These are phyloP conservation scores for Penicillium concentricum DNA, from an alignment of 2,329 filamentous ascomycete genomes.

Conservation along the genomic window DNA sequence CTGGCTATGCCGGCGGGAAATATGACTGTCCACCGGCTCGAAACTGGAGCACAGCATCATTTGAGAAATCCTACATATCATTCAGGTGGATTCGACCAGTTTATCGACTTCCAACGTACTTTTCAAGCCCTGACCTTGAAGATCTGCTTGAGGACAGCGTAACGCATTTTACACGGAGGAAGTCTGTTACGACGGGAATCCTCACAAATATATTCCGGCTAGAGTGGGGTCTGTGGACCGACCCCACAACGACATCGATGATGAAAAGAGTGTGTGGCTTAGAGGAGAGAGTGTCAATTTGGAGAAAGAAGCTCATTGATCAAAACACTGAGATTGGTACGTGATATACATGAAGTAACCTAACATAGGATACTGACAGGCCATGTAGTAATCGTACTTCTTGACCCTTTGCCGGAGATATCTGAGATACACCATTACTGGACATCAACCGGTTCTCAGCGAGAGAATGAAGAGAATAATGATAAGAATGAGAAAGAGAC, in stretches of 20 bases:
- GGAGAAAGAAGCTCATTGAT: constrained; percentile 6
- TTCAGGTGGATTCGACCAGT: constrained; percentile 20
- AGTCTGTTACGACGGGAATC: constrained; percentile 1
- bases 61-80: constrained; percentile 14
- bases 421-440: neutral
- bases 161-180: constrained; percentile 2
- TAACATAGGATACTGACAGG: neutral
- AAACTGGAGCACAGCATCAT: constrained; percentile 10
- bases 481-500: no score
- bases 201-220: constrained; percentile 18
- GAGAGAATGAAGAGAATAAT: neutral
- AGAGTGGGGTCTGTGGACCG: constrained; percentile 20
- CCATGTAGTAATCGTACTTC: constrained; percentile 9
- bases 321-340: constrained; percentile 9
- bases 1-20: constrained; percentile 22
- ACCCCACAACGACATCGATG: constrained; percentile 13
- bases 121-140: neutral
- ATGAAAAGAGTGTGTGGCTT: constrained; percentile 14
- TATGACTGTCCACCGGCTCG: constrained; percentile 14
- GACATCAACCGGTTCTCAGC: neutral
- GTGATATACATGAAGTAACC: neutral
- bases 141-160: constrained; percentile 4
- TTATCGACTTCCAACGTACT: constrained; percentile 10
- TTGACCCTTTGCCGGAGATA: constrained; percentile 13
- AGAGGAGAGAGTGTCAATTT: constrained; percentile 22